phyloP scores from a whole-genome alignment of 2,329 filamentous ascomycete species.

The Xylariales sp. region DNA sequence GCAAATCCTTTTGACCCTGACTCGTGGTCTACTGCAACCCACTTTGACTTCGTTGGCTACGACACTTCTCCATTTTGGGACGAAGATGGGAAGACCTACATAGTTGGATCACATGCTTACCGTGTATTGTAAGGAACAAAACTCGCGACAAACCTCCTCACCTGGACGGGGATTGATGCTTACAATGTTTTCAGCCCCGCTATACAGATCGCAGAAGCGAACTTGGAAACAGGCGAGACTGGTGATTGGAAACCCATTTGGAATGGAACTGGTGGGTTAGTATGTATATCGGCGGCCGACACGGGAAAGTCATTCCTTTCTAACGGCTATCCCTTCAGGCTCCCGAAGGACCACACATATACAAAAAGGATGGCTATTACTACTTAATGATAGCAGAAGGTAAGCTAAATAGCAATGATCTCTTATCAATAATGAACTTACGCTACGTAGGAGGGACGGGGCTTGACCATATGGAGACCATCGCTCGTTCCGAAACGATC shows the following conservation, averaged over 20 bases:
- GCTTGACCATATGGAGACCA: constrained; percentile 29
- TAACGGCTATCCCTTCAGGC: too few relatives aligned
- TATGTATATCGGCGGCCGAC: constrained; percentile 13
- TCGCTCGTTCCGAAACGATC: constrained; percentile 27
- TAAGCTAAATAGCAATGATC: too few relatives aligned
- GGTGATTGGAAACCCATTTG: constrained; percentile 36
- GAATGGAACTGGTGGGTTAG: constrained; percentile 40
- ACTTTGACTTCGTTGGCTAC: constrained; percentile 45
- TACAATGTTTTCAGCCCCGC: too few relatives aligned
- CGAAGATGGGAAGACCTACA: constrained; percentile 48
- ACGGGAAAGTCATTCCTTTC: not conserved
- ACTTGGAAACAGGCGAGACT: constrained; percentile 34
- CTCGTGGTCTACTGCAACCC: constrained; percentile 43
- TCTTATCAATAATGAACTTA: too few relatives aligned
- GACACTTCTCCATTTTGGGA: constrained; percentile 55
- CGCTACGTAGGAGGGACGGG: too few relatives aligned
- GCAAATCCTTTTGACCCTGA: constrained; percentile 34
- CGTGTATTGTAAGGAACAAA: constrained; percentile 20
- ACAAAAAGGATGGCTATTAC: constrained; percentile 34
- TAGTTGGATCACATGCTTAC: constrained; percentile 35
- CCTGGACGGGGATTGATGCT: too few relatives aligned
- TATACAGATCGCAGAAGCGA: constrained; percentile 32
- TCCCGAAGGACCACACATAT: constrained; percentile 33
- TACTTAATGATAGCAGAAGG: constrained; percentile 42
- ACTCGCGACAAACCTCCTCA: too few relatives aligned